A percentile compares a stretch with the other conserved stretches of the same genome.
phyloP scores from a whole-genome alignment of 495 filamentous ascomycete genomes.

The Penicillium paxilli region DNA sequence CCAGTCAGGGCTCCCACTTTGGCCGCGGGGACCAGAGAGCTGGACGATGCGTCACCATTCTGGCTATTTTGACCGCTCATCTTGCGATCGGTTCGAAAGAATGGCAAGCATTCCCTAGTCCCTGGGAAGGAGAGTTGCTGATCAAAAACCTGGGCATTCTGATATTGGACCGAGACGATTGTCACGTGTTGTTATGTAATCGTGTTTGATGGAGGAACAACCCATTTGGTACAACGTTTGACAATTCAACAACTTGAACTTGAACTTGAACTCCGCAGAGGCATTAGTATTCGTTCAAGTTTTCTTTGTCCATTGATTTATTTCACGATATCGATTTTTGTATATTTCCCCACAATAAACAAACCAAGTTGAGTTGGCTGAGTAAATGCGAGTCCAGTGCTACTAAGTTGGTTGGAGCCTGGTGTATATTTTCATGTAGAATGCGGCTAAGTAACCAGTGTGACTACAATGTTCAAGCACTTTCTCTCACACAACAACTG shows the following conservation, averaged over 20 bases:
- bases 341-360: no score
- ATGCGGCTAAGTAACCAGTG: no score
- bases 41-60: conserved; percentile 12
- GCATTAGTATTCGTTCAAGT: neutral
- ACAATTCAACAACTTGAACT: neutral
- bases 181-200: conserved; percentile 11
- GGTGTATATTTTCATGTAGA: no score
- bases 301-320: no score
- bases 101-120: conserved; percentile 10
- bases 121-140: conserved; percentile 1
- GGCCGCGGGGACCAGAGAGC: conserved; percentile 39
- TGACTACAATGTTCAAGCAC: no score
- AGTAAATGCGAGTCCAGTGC: no score
- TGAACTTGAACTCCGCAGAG: neutral
- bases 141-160: neutral
- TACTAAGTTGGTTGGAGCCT: no score
- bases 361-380: no score
- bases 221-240: no score
- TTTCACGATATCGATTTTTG: no score
- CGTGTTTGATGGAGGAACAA: neutral
- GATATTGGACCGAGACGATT: neutral
- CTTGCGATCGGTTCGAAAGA: conserved; percentile 15
- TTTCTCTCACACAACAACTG: no score
- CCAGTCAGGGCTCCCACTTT: conserved; percentile 55
- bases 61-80: conserved; percentile 31